These are phyloP conservation scores for Diaporthe citrichinensis DNA, from an alignment of 2,329 filamentous ascomycete species.

Conservation along the genomic window DNA sequence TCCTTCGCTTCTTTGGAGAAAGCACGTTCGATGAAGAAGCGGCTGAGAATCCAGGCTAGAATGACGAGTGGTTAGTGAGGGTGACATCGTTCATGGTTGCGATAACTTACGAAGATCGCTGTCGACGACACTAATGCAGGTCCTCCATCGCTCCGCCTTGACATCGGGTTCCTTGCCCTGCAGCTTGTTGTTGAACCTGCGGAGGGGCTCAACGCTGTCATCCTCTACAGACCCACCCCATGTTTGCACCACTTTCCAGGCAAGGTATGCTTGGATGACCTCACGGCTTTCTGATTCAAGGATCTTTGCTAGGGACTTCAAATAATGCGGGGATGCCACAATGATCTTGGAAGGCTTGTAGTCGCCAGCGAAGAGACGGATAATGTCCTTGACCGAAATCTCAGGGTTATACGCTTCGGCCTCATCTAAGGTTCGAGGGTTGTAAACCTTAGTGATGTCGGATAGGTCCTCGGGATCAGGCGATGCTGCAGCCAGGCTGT, in stretches of 20 bases:
- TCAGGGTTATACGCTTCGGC: constrained; percentile 40
- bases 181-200: constrained; percentile 71
- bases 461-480: constrained; percentile 43
- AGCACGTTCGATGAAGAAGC: constrained; percentile 78
- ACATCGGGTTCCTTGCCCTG: constrained; percentile 74
- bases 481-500: constrained; percentile 40
- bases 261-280: constrained; percentile 72
- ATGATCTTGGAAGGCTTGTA: constrained; percentile 41
- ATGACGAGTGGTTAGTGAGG: constrained; percentile 36
- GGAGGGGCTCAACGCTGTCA: constrained; percentile 71
- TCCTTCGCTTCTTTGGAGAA: constrained; percentile 77
- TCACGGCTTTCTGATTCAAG: constrained; percentile 63
- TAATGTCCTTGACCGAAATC: constrained; percentile 42
- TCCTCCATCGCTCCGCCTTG: constrained; percentile 75
- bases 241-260: constrained; percentile 76
- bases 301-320: constrained; percentile 70
- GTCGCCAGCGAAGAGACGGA: constrained; percentile 31
- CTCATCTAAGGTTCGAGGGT: constrained; percentile 38
- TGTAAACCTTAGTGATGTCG: constrained; percentile 42
- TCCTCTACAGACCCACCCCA: constrained; percentile 73
- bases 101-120: constrained; percentile 56
- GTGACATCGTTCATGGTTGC: too few relatives aligned
- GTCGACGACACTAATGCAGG: constrained; percentile 72
- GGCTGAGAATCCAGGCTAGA: constrained; percentile 77
- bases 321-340: constrained; percentile 63